phyloP scores from a whole-genome alignment of 495 filamentous ascomycete genomes.

The Aspergillus funiculosus region DNA sequence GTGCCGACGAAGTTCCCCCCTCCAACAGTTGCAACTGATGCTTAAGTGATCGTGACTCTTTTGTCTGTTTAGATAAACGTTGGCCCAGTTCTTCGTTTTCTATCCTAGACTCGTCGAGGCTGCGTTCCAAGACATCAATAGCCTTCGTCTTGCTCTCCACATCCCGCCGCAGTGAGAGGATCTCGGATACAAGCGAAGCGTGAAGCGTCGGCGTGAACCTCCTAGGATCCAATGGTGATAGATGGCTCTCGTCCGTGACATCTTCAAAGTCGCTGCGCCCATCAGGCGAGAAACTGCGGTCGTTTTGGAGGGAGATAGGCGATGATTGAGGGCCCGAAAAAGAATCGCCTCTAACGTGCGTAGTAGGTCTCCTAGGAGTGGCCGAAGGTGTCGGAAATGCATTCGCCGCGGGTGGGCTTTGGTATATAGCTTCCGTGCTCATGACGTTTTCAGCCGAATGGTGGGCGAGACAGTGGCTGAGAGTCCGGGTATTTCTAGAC shows the following conservation, averaged over 20 bases:
- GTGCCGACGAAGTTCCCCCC: constrained; percentile 75
- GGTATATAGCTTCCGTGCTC: constrained; percentile 23
- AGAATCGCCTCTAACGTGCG: constrained; percentile 47
- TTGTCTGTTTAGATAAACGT: constrained; percentile 53
- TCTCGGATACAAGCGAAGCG: constrained; percentile 91
- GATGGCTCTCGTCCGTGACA: constrained; percentile 61
- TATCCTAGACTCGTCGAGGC: constrained; percentile 59
- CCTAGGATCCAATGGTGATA: constrained; percentile 78
- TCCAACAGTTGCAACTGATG: constrained; percentile 81
- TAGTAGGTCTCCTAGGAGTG: constrained; percentile 59
- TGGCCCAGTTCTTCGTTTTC: constrained; percentile 67
- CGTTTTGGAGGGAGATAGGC: constrained; percentile 52
- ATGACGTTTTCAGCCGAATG: constrained; percentile 17
- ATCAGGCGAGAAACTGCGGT: constrained; percentile 37
- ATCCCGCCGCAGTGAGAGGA: constrained; percentile 78
- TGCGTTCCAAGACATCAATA: constrained; percentile 77
- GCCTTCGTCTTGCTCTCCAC: constrained; percentile 79
- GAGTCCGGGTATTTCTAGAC: background rate
- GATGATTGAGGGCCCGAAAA: constrained; percentile 62
- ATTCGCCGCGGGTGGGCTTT: constrained; percentile 25
- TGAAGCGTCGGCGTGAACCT: constrained; percentile 93
- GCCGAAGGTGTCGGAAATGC: constrained; percentile 61
- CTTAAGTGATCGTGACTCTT: constrained; percentile 74
- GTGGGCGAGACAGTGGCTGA: too few relatives aligned
- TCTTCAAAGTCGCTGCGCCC: constrained; percentile 47